Conservation (phyloP, 1,284 basidiomycete genomes). For the Bondarzewia mesenterica region DNA sequence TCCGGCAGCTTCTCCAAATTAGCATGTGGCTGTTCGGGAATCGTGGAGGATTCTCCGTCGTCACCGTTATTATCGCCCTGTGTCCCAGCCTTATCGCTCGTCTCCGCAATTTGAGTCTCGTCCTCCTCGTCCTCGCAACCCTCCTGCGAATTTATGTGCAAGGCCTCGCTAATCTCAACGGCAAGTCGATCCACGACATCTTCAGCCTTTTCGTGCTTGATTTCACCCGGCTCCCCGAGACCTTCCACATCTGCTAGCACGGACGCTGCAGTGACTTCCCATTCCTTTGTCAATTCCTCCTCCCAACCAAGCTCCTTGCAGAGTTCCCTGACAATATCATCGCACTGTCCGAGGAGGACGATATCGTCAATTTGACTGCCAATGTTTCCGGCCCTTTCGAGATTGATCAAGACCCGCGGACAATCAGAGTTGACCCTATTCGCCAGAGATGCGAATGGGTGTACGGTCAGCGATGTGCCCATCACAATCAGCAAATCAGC, state of each 20-base stretch:
- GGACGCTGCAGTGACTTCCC: constrained; percentile 8
- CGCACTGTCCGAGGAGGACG: constrained; percentile 59
- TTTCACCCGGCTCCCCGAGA: not conserved
- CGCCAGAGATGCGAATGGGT: constrained; percentile 68
- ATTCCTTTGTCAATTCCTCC: constrained; percentile 36
- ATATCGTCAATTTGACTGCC: constrained; percentile 47
- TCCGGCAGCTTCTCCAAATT: no score
- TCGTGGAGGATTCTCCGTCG: no score
- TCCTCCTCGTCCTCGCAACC: not conserved
- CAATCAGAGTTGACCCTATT: constrained; percentile 39
- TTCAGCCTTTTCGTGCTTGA: not conserved
- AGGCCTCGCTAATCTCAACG: not conserved
- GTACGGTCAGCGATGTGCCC: constrained; percentile 83
- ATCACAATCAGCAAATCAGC: constrained; percentile 89
- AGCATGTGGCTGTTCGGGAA: no score
- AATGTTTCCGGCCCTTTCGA: constrained; percentile 58
- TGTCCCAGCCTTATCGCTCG: no score
- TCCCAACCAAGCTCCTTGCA: constrained; percentile 64
- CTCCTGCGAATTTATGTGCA: not conserved
- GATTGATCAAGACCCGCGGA: constrained; percentile 65
- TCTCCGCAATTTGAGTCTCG: not conserved
- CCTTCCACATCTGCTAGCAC: constrained; percentile 5
- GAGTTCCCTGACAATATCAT: constrained; percentile 51
- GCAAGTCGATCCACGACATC: not conserved
- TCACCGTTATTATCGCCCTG: no score